Percentiles rank a stretch among this genome's conserved stretches.
Evolutionary conservation across 2,329 filamentous ascomycete species (phyloP).

Genomic region (Pseudonectria foliicola): DNA sequence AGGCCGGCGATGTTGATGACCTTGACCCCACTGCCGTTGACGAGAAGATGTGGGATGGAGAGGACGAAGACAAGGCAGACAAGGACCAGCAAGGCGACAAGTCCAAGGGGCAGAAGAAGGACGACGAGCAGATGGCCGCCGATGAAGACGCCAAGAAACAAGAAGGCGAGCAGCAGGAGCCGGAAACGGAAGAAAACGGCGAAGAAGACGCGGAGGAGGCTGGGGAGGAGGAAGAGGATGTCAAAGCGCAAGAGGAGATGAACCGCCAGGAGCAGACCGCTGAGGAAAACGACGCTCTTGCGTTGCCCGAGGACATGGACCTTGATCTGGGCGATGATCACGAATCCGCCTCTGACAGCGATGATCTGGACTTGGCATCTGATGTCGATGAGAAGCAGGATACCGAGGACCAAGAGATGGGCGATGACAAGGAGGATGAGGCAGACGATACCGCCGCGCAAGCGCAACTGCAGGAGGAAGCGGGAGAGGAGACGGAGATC

Average conservation of each 20-base stretch:
- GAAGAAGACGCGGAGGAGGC: conserved; percentile 47
- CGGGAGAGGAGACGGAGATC: conserved; percentile 47
- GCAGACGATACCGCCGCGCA: conserved; percentile 30
- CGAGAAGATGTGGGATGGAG: conserved; percentile 98
- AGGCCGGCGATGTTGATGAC: conserved; percentile 85
- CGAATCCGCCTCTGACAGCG: conserved; percentile 46
- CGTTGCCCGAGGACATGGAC: conserved; percentile 82
- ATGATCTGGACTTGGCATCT: conserved; percentile 52
- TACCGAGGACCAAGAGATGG: conserved; percentile 33
- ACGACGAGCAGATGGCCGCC: conserved; percentile 52
- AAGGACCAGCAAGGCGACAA: conserved; percentile 75
- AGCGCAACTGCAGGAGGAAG: conserved; percentile 31
- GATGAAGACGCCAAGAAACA: conserved; percentile 52
- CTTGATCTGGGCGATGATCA: conserved; percentile 71
- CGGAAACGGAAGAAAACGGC: conserved; percentile 38
- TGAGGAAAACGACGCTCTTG: conserved; percentile 73
- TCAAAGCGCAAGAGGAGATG: conserved; percentile 47
- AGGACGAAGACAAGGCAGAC: conserved; percentile 68
- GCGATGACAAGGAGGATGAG: conserved; percentile 27
- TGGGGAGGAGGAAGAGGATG: conserved; percentile 52
- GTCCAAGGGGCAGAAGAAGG: conserved; percentile 60
- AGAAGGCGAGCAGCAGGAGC: conserved; percentile 27
- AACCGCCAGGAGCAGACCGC: conserved; percentile 65
- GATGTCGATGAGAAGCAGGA: conserved; percentile 43
- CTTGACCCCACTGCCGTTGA: conserved; percentile 85